Conservation (phyloP, 2,329 filamentous ascomycete species). For the Penicillium concentricum region DNA sequence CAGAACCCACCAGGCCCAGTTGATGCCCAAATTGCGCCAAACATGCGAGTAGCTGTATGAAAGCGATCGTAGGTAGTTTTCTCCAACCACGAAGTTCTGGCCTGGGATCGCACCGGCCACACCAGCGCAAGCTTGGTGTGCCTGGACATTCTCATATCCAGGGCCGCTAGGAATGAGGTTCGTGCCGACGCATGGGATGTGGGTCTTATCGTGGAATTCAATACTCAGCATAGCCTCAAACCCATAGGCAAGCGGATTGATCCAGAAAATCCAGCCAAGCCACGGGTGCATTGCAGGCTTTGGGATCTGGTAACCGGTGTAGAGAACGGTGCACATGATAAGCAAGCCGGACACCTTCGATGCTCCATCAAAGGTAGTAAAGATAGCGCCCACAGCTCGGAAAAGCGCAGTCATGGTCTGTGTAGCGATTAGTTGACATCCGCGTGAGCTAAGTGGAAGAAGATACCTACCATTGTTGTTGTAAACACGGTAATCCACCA, state of each 20-base stretch:
- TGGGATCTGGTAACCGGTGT: slow-evolving; percentile 46
- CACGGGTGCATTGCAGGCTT: slow-evolving; percentile 54
- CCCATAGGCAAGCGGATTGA: slow-evolving; percentile 40
- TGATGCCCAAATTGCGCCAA: slow-evolving; percentile 62
- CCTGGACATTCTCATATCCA: slow-evolving; percentile 27
- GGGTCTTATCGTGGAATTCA: slow-evolving; percentile 35
- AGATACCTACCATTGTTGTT: slow-evolving; percentile 49
- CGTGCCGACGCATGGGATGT: slow-evolving; percentile 36
- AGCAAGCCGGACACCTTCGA: slow-evolving; percentile 52
- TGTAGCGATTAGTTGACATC: slow-evolving; percentile 9
- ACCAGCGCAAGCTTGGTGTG: slow-evolving; percentile 45
- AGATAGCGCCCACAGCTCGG: slow-evolving; percentile 56
- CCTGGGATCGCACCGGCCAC: slow-evolving; percentile 56
- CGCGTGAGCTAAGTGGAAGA: not conserved
- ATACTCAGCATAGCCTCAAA: slow-evolving; percentile 41
- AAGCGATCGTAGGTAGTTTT: slow-evolving; percentile 58
- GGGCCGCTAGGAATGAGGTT: slow-evolving; percentile 38
- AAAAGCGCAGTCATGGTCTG: slow-evolving; percentile 60
- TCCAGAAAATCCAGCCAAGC: slow-evolving; percentile 50
- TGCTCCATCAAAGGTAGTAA: slow-evolving; percentile 58
- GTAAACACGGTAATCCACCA: slow-evolving; percentile 57
- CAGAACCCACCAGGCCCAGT: slow-evolving; percentile 63
- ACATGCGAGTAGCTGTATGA: slow-evolving; percentile 54
- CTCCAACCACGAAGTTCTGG: slow-evolving; percentile 52
- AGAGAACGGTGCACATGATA: slow-evolving; percentile 39